Evolutionary conservation across 331 rosid species (phyloP), one percentile per base, ranked within the genome.

Genomic region (Rhamnella rubrinervis): DNA sequence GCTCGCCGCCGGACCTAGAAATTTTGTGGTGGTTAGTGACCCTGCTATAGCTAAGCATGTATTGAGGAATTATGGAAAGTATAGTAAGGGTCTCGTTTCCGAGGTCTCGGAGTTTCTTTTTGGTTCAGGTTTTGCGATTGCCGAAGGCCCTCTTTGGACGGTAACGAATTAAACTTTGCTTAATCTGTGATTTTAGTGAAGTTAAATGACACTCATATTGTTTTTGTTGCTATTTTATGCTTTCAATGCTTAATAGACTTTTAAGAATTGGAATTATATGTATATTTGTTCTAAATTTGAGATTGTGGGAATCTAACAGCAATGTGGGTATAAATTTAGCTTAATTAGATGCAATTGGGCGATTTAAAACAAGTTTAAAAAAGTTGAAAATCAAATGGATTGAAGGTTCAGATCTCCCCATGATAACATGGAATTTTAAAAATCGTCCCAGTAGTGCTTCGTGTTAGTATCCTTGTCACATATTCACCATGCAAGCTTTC

Each of bases 111-210:
- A 90, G 86, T 93, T 93, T 65, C 66, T 93, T 14, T 90, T 90
- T 56, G 96, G 98, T 1, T 87, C 95, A 0, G 97, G 98, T 55
- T 87, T 93, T 60, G 98, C 97, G 35, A 88, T 93, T 67, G 98
- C 98, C 38, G 97, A 93, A 84, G 97, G 95, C 20, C 77, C 90
- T 4, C 92, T 93, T 38, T 93, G 98, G 98, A 93, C 87, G 92
- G 98, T 90, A 93, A 77, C 71, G 59, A 67, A 35, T 74, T 37
- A 7, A 57, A 55, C 49, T 46, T 63, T 65, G 51, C 15, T 66
- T 63, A 15, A 26, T 62, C 53, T n/a, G 16, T 9, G 16, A 51
- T 41, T 57, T 71, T 31, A 18, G 5, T 62, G 15, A 44, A 11
- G 52, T 28, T 59, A 9, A 55, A 5, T 41, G 55, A 18, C 8